Conservation (phyloP, 2,329 filamentous ascomycete genomes). For the Monilinia fructigena region DNA sequence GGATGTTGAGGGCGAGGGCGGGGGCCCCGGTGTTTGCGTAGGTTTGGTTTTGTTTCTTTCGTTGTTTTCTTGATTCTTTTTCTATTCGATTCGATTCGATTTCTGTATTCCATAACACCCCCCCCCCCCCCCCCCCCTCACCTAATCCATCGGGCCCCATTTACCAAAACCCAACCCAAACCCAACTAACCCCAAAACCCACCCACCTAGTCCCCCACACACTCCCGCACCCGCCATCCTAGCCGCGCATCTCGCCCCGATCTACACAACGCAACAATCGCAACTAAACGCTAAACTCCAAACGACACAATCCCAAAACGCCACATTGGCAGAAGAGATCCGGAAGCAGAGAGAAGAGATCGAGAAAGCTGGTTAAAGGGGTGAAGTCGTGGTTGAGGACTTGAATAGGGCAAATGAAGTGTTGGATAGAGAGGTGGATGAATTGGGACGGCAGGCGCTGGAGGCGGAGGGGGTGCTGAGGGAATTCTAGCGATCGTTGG, state of each 20-base stretch:
- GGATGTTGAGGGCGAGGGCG: background rate
- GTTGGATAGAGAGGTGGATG: constrained; percentile 28
- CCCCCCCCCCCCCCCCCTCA: no score
- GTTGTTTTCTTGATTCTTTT: background rate
- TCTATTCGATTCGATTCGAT: background rate
- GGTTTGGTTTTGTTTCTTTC: background rate
- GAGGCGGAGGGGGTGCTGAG: constrained; percentile 27
- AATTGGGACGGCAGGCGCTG: constrained; percentile 31
- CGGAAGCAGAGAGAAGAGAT: constrained; percentile 56
- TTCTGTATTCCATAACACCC: background rate
- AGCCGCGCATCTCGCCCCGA: constrained; percentile 54
- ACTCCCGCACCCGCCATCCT: constrained; percentile 53
- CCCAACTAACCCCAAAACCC: background rate
- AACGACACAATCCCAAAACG: constrained; percentile 57
- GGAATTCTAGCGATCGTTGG: constrained; percentile 14
- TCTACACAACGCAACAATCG: constrained; percentile 53
- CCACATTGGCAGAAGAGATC: constrained; percentile 52
- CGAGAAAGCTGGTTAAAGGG: constrained; percentile 47
- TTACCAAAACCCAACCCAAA: background rate
- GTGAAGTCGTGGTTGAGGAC: constrained; percentile 54
- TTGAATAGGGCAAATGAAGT: constrained; percentile 49
- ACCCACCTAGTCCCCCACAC: constrained; percentile 52
- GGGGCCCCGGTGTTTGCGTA: constrained; percentile 12
- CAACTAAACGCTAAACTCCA: constrained; percentile 58
- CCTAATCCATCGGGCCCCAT: no score